Percentiles rank a stretch among this genome's conserved stretches.
Evolutionary conservation across 2,329 filamentous ascomycete genomes (phyloP).

Genomic region (Samsoniella hepiali): DNA sequence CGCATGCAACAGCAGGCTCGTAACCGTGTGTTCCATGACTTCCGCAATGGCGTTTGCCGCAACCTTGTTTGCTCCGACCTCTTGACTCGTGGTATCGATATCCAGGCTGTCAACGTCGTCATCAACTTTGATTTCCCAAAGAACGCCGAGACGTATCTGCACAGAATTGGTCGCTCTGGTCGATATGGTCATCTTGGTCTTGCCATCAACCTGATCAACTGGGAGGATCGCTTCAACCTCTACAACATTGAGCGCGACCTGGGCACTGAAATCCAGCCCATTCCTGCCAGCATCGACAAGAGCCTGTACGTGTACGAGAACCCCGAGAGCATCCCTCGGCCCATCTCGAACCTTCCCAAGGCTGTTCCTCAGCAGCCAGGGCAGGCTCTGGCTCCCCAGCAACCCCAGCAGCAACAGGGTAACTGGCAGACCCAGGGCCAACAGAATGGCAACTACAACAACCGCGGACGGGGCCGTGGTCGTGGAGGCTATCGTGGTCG

Average conservation of each 20-base stretch:
- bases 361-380: slow-evolving; percentile 27
- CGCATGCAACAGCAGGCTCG: slow-evolving; percentile 96
- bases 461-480: slow-evolving; percentile 38
- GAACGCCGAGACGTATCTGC: slow-evolving; percentile 97
- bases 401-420: slow-evolving; percentile 31
- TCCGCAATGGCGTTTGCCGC: slow-evolving; percentile 94
- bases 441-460: slow-evolving; percentile 36
- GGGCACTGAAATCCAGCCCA: slow-evolving; percentile 96
- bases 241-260: slow-evolving; percentile 98
- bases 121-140: slow-evolving; percentile 99
- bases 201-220: slow-evolving; percentile 98
- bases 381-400: slow-evolving; percentile 29
- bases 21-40: slow-evolving; percentile 98
- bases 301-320: slow-evolving; percentile 97
- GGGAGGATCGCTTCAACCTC: slow-evolving; percentile 97
- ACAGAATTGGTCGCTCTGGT: slow-evolving; percentile 95
- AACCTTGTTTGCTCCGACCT: slow-evolving; percentile 98
- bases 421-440: slow-evolving; percentile 43
- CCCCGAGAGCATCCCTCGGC: slow-evolving; percentile 89
- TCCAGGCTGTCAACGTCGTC: slow-evolving; percentile 98
- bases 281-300: slow-evolving; percentile 92
- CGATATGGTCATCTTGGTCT: slow-evolving; percentile 95
- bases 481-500: slow-evolving; percentile 38
- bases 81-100: slow-evolving; percentile 97
- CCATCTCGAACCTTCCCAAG: slow-evolving; percentile 53